A percentile compares a stretch with the other conserved stretches of the same genome.
Evolutionary conservation across 306 rosid species (phyloP).

Genomic region (Sophora flavescens): DNA sequence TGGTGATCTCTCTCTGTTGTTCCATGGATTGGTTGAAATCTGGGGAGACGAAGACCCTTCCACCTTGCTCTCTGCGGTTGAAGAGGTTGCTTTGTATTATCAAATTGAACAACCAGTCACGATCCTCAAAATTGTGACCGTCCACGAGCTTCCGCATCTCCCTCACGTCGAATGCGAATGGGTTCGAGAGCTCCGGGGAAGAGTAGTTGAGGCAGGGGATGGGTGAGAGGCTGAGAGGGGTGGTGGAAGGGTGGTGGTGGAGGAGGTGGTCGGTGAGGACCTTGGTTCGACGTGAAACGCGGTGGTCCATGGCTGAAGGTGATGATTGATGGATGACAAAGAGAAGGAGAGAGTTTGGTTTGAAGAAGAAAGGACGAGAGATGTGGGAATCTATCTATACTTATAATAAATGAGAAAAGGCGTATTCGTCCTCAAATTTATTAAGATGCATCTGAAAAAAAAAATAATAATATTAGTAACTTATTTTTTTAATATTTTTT

Average conservation of each 20-base stretch:
- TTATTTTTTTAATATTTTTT: too few relatives aligned
- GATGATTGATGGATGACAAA: neutral
- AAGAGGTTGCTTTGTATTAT: slow-evolving; percentile 74
- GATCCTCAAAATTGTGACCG: slow-evolving; percentile 71
- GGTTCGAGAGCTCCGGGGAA: slow-evolving; percentile 43
- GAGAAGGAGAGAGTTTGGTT: too few relatives aligned
- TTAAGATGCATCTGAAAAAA: too few relatives aligned
- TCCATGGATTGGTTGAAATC: slow-evolving; percentile 88
- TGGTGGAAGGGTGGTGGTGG: neutral
- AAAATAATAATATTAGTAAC: too few relatives aligned
- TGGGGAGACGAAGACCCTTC: slow-evolving; percentile 67
- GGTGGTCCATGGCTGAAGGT: slow-evolving; percentile 37
- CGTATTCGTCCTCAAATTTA: too few relatives aligned
- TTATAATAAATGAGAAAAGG: too few relatives aligned
- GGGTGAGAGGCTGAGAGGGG: neutral
- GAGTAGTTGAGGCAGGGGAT: slow-evolving; percentile 43
- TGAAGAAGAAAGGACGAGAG: too few relatives aligned
- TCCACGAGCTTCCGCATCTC: slow-evolving; percentile 79
- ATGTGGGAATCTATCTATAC: too few relatives aligned
- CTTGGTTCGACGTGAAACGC: slow-evolving; percentile 37
- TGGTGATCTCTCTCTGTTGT: slow-evolving; percentile 81
- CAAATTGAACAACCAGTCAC: slow-evolving; percentile 77
- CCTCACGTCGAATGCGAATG: slow-evolving; percentile 48
- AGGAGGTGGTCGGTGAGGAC: slow-evolving; percentile 43
- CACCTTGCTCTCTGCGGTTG: slow-evolving; percentile 60